These are phyloP conservation scores for Prunus kanzakura DNA, from an alignment of 306 rosid species.

Conservation along the genomic window DNA sequence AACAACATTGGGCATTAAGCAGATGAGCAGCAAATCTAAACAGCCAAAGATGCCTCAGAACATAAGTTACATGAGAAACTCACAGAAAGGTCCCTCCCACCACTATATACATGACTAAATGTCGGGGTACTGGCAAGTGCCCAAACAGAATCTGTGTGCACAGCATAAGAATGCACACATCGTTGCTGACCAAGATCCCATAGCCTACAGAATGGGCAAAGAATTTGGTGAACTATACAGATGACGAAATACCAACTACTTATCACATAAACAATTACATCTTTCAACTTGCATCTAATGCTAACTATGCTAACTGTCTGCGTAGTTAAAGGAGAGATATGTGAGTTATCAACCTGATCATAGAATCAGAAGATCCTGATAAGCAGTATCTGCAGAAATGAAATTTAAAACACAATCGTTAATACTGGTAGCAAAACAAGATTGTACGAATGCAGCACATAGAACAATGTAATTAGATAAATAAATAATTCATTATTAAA, in stretches of 20 bases:
- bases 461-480: neutral
- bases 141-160: constrained; percentile 99
- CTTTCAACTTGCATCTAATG: neutral
- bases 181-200: constrained; percentile 99
- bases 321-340: neutral
- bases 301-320: neutral
- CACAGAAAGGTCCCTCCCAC: constrained; percentile 97
- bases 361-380: constrained; percentile 98
- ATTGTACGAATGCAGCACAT: neutral
- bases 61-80: constrained; percentile 36
- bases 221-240: constrained; percentile 15
- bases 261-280: neutral
- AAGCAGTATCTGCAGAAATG: constrained; percentile 72
- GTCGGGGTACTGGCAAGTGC: constrained; percentile 97
- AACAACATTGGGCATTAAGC: constrained; percentile 51
- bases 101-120: constrained; percentile 94
- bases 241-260: constrained; percentile 4
- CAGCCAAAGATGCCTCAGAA: neutral
- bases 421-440: neutral
- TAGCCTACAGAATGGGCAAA: constrained; percentile 52
- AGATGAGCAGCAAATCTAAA: constrained; percentile 26
- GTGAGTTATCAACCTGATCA: constrained; percentile 73
- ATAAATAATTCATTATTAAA: neutral
- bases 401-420: constrained; percentile 19
- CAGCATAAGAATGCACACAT: constrained; percentile 96